phyloP scores from a whole-genome alignment of 305 asterid species.

The Coffea humblotiana region DNA sequence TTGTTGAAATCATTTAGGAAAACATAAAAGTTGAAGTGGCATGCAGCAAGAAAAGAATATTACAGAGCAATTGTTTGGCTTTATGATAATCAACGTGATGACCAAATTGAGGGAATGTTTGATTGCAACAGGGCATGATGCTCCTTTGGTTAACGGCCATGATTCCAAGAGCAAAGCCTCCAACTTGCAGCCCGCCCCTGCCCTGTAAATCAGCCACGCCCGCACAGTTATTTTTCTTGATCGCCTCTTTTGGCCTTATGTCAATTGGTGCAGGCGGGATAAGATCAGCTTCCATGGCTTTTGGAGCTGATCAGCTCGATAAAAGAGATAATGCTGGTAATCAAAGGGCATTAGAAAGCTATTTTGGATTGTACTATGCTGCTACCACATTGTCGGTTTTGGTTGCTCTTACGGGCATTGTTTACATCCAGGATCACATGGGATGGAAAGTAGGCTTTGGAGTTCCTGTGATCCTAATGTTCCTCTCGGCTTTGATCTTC shows the following conservation, averaged over 20 bases:
- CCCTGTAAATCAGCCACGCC: conserved; percentile 40
- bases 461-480: conserved; percentile 55
- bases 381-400: conserved; percentile 45
- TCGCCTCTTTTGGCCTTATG: conserved; percentile 49
- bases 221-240: conserved; percentile 36
- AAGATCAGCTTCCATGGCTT: conserved; percentile 39
- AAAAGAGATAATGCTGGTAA: conserved; percentile 27
- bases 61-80: background rate
- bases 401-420: conserved; percentile 52
- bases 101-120: background rate
- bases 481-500: conserved; percentile 43
- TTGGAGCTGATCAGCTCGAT: conserved; percentile 46
- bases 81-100: background rate
- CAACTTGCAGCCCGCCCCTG: conserved; percentile 32
- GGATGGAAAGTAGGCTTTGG: conserved; percentile 72
- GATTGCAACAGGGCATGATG: conserved; percentile 44
- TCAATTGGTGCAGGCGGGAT: conserved; percentile 44
- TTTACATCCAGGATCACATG: conserved; percentile 54
- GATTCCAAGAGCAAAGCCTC: conserved; percentile 47
- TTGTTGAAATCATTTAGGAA: background rate
- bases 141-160: conserved; percentile 60
- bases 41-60: background rate
- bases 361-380: conserved; percentile 66
- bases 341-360: conserved; percentile 47
- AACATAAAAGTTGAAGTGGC: background rate